Evolutionary conservation across 495 filamentous ascomycete species (phyloP), one percentile per base, ranked within the genome.

Genomic region (Trichoderma reesei): DNA sequence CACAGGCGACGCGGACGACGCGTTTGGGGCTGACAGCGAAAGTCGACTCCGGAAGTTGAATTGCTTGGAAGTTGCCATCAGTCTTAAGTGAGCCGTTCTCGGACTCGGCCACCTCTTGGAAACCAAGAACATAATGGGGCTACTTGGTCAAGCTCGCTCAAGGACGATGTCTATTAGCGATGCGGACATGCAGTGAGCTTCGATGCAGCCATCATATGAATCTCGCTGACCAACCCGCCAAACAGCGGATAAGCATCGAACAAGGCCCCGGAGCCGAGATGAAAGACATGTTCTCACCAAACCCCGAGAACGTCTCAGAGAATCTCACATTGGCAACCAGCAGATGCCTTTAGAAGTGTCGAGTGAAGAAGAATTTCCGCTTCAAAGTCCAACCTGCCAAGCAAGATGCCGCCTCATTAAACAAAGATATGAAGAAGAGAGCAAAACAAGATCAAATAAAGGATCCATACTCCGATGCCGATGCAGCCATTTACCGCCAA

Each of bases 41-140:
- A 80, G 82, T 41, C 73, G 86, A 67, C 81, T 85, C 0, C 74
- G 88, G 69, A 85, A 82, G 75, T 73, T 85, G 61, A 90, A 86
- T 70, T 82, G 82, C 64, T 76, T 91, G 38, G 85, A 90, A 67
- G 78, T 89, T 63, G 81, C 79, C n/a, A 78, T 91, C 39, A 76
- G 75, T 59, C 72, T 87, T 54, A 78, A 76, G 71, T 86, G 78
- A 85, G 34, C 6, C 26, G 56, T 18, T 18, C 20, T 7, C 16
- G 14, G 20, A 48, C n/a, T n/a, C 44, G 16, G 20, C 5, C 16
- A 8, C 20, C 1, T 18, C 13, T 18, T 8, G 16, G 8, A n/a
- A 20, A 16, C 8, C 16, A 5, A 48, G 5, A 18, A 6, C 3
- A 20, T n/a, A 7, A 18, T 48, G 5, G 3, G n/a, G 44, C 8